These are phyloP conservation scores for Candida oleophila DNA, from an alignment of 805 yeast species.

Conservation along the genomic window DNA sequence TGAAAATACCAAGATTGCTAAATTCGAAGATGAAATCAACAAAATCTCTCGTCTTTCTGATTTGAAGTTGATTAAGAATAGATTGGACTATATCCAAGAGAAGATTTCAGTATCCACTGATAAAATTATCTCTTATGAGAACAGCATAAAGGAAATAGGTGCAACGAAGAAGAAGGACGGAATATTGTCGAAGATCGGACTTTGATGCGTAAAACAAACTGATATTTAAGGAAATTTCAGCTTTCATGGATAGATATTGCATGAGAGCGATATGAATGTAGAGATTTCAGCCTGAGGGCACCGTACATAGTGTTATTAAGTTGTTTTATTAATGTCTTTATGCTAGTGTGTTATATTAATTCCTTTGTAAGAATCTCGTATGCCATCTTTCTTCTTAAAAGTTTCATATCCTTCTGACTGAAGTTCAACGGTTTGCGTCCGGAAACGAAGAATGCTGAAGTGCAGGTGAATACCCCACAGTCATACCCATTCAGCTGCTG, in stretches of 20 bases:
- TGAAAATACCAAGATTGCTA: slow-evolving; percentile 61
- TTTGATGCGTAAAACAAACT: not conserved
- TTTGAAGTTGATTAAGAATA: slow-evolving; percentile 52
- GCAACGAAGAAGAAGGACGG: slow-evolving; percentile 5
- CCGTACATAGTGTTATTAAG: too few relatives aligned
- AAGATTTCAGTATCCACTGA: slow-evolving; percentile 65
- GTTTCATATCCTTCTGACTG: slow-evolving; percentile 66
- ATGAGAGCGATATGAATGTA: too few relatives aligned
- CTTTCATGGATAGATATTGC: too few relatives aligned
- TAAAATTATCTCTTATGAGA: slow-evolving; percentile 33
- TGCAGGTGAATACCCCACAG: slow-evolving; percentile 92
- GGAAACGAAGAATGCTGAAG: slow-evolving; percentile 65
- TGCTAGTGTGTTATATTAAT: slow-evolving; percentile 31
- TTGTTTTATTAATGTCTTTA: too few relatives aligned
- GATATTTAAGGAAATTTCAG: not conserved
- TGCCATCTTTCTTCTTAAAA: slow-evolving; percentile 67
- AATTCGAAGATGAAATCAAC: slow-evolving; percentile 71
- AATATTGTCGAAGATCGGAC: slow-evolving; percentile 3
- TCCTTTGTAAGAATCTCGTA: slow-evolving; percentile 47
- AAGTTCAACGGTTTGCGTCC: slow-evolving; percentile 51
- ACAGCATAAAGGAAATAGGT: slow-evolving; percentile 21
- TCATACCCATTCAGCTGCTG: slow-evolving; percentile 88
- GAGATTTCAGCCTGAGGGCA: too few relatives aligned
- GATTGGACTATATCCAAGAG: slow-evolving; percentile 64
- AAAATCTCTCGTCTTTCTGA: slow-evolving; percentile 52